These are phyloP conservation scores for Westerdykella ornata DNA, from an alignment of 2,329 filamentous ascomycete species.

Conservation along the genomic window DNA sequence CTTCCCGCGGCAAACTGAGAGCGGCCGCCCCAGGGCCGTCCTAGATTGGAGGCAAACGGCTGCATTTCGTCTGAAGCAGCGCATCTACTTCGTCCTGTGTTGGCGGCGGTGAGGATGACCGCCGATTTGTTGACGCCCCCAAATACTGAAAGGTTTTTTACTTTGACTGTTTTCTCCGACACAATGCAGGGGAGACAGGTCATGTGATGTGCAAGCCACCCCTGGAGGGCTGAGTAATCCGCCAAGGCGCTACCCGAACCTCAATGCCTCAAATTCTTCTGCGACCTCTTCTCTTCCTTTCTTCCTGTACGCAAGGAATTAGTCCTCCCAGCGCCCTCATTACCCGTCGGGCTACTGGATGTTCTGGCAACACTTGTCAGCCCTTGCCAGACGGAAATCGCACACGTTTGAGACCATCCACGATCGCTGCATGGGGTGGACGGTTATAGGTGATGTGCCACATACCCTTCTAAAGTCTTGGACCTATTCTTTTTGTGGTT, in stretches of 20 bases:
- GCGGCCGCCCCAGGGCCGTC: neutral
- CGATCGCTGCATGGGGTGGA: conserved; percentile 3
- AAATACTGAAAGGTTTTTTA: no score
- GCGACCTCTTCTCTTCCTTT: conserved; percentile 10
- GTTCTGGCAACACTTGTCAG: conserved; percentile 28
- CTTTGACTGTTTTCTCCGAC: no score
- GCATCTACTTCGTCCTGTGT: neutral
- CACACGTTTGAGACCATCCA: conserved; percentile 26
- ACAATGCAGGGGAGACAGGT: no score
- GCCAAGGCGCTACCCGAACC: conserved; percentile 6
- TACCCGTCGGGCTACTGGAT: conserved; percentile 21
- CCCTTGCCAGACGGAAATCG: conserved; percentile 29
- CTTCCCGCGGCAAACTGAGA: conserved; percentile 15
- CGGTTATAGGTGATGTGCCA: conserved; percentile 6
- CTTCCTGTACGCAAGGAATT: conserved; percentile 27
- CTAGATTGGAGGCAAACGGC: conserved; percentile 9
- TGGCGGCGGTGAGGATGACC: neutral
- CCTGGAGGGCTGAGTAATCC: neutral
- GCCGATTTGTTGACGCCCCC: neutral
- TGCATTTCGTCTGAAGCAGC: conserved; percentile 30
- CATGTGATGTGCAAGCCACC: neutral
- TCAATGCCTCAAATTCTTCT: neutral
- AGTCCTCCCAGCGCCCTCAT: conserved; percentile 28
- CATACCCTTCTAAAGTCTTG: neutral
- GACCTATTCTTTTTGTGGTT: no score